phyloP scores from a whole-genome alignment of 73 alveolate species.

The Halteria grandinella region DNA sequence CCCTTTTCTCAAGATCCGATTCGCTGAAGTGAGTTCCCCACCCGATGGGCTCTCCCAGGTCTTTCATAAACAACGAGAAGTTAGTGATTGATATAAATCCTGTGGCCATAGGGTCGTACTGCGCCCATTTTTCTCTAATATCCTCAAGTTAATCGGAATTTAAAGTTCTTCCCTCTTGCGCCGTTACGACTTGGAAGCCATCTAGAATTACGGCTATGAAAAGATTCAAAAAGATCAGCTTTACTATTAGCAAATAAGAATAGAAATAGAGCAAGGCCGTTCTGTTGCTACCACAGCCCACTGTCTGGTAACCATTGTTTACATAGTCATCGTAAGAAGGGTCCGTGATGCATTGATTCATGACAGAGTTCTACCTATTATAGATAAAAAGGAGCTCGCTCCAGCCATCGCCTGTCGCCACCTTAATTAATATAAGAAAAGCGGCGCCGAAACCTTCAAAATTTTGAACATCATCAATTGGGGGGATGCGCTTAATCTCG shows the following conservation, averaged over 20 bases:
- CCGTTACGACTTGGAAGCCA: constrained; percentile 44
- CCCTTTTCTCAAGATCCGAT: too few relatives aligned
- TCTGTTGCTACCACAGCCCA: constrained; percentile 35
- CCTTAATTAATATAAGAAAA: constrained; percentile 54
- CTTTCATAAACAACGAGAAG: too few relatives aligned
- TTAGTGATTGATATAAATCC: too few relatives aligned
- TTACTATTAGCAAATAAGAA: constrained; percentile 32
- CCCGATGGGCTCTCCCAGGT: too few relatives aligned
- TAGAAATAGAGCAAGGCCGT: constrained; percentile 24
- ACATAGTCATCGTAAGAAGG: constrained; percentile 53
- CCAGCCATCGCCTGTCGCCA: constrained; percentile 75
- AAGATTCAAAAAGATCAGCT: constrained; percentile 41
- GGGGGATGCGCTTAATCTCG: constrained; percentile 50
- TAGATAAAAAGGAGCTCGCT: constrained; percentile 39
- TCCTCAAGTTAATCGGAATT: neutral
- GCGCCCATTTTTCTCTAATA: too few relatives aligned
- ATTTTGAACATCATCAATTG: constrained; percentile 16
- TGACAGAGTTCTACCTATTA: neutral
- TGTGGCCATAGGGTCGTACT: too few relatives aligned
- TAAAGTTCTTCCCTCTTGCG: neutral
- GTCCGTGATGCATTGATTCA: constrained; percentile 40
- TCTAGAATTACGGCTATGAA: constrained; percentile 55
- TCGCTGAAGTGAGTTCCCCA: too few relatives aligned
- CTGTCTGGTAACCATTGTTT: constrained; percentile 20
- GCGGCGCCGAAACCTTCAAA: constrained; percentile 52